Evolutionary conservation across 441 rosid genomes (phyloP), one percentile per base, ranked within the genome.

Genomic region (Arabidopsis lyrata): DNA sequence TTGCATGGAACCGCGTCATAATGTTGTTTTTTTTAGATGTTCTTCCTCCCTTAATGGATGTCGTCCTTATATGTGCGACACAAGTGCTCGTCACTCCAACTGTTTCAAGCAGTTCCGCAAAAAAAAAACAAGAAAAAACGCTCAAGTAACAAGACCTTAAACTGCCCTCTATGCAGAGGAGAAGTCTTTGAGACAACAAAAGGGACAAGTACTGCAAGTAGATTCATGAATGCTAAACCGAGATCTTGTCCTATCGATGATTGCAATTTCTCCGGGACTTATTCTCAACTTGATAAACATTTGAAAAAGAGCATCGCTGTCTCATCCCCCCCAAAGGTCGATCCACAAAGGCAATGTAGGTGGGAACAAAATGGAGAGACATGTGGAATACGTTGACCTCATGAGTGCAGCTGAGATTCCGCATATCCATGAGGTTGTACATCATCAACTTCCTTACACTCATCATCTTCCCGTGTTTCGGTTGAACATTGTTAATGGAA

Each of bases 1-100:
- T 13, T 73, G 77, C 20, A 13, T 15, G 44, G 77, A 73, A 15
- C 66, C 70, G 2, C 77, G 72, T 0, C 77, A 73, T 50, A 57
- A 65, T 14, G 77, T 58, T 2, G 53, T 73, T 48, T 39, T 70
- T 38, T 38, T 38, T 13, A 38, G 13, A 0, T 38, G 42, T 4
- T 3, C 42, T 38, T 38, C 42, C 5, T 38, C 14, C 14, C 0
- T 38, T 5, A 38, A 4, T 38, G 42, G 42, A 38, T 38, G 42
- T 3, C 42, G 42, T 11, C 42, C 42, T 38, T 38, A 38, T 14
- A 10, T 38, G 14, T 38, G 14, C 5, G 14, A 38, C 14, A 38
- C 42, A 10, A 12, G 42, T 3, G 42, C 42, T 38, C 14, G 42
- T 38, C 42, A 38, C 5, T 38, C 42, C 11, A 35, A 35, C 39